Percentiles rank a stretch among this genome's conserved stretches.
These are phyloP conservation scores for Metarhizium album DNA, from an alignment of 2,329 filamentous ascomycete species.

Conservation along the genomic window DNA sequence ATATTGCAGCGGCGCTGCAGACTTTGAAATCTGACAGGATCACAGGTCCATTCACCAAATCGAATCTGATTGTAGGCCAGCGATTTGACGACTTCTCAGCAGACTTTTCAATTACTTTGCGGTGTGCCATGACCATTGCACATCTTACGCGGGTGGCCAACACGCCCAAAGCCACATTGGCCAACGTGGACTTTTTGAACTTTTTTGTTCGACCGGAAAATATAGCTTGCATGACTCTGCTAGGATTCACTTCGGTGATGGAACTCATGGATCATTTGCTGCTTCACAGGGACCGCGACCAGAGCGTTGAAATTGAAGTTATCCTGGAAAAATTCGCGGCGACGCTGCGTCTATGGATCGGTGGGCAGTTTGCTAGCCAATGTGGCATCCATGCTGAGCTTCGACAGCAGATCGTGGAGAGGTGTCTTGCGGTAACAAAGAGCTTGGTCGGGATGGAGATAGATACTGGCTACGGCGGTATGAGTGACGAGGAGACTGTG, in stretches of 20 bases:
- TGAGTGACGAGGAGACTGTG: conserved; percentile 36
- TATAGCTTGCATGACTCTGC: conserved; percentile 37
- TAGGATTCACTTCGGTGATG: conserved; percentile 49
- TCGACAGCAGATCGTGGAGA: conserved; percentile 43
- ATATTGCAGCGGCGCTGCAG: conserved; percentile 45
- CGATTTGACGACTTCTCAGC: conserved; percentile 29
- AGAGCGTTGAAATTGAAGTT: conserved; percentile 32
- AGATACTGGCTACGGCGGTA: conserved; percentile 49
- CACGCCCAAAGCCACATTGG: conserved; percentile 21
- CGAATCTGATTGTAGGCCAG: conserved; percentile 35
- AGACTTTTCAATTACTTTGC: conserved; percentile 46
- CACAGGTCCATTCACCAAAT: conserved; percentile 14
- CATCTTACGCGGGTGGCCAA: conserved; percentile 39
- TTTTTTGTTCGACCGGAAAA: conserved; percentile 34
- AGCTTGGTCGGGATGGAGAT: conserved; percentile 47
- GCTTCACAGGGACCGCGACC: conserved; percentile 34
- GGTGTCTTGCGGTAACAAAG: conserved; percentile 45
- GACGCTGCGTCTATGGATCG: conserved; percentile 50
- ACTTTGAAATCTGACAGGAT: conserved; percentile 29
- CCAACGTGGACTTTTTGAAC: conserved; percentile 37
- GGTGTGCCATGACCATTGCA: conserved; percentile 50
- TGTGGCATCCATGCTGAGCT: conserved; percentile 39
- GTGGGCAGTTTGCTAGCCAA: conserved; percentile 37
- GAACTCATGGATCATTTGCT: conserved; percentile 45
- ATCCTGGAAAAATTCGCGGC: conserved; percentile 47